Evolutionary conservation across 306 rosid genomes (phyloP).

Genomic region (Sindora glabra): DNA sequence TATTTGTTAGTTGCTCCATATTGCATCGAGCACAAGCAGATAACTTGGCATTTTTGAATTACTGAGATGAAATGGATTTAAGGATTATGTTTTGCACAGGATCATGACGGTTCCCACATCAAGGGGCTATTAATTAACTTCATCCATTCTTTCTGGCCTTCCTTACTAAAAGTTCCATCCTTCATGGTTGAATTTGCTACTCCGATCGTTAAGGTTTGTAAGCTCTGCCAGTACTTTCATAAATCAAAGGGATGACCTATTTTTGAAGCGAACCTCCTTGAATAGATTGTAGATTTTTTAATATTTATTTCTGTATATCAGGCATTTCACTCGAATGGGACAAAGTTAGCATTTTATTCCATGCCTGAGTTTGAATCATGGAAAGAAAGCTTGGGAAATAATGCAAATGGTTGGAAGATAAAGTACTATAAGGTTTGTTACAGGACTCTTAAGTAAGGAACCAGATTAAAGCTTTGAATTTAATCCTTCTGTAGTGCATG

Average conservation of each 20-base stretch:
- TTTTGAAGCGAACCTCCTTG: neutral
- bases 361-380: conserved; percentile 81
- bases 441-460: neutral
- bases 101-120: conserved; percentile 95
- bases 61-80: neutral
- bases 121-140: conserved; percentile 90
- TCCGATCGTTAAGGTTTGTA: conserved; percentile 85
- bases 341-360: conserved; percentile 69
- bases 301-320: conserved; percentile 14
- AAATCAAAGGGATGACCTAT: neutral
- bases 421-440: conserved; percentile 85
- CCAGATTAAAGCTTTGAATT: neutral
- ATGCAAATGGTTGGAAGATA: conserved; percentile 74
- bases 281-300: neutral
- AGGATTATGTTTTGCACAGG: conserved; percentile 39
- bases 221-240: too few species aligned
- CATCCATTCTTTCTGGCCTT: too few species aligned
- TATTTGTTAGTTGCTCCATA: neutral
- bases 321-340: conserved; percentile 73
- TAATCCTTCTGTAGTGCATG: neutral
- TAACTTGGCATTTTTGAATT: neutral
- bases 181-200: conserved; percentile 85
- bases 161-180: conserved; percentile 69
- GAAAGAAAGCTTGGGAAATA: conserved; percentile 69
- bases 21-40: neutral